phyloP scores from a whole-genome alignment of 2,329 filamentous ascomycete species.

The Shiraia bambusicola region DNA sequence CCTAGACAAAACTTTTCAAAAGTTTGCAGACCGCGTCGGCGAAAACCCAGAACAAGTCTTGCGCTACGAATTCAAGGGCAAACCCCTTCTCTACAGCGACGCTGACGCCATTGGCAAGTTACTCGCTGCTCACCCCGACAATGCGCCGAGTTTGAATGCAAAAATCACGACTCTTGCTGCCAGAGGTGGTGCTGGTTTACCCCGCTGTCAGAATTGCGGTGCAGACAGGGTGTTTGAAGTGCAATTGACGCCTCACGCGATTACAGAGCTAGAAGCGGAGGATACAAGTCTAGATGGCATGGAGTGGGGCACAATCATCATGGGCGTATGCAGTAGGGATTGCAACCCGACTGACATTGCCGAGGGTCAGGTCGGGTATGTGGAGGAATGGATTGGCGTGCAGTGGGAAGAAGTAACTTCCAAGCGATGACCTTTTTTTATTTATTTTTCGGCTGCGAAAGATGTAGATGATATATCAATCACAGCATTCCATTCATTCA shows the following conservation, averaged over 20 bases:
- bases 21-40: conserved; percentile 53
- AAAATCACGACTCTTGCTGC: conserved; percentile 33
- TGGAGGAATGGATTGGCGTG: conserved; percentile 96
- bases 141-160: conserved; percentile 23
- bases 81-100: conserved; percentile 73
- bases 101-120: conserved; percentile 71
- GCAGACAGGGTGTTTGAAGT: conserved; percentile 80
- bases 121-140: conserved; percentile 48
- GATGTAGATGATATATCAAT: too few relatives aligned
- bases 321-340: conserved; percentile 80
- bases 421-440: conserved; percentile 15
- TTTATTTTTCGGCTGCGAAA: too few relatives aligned
- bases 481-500: too few relatives aligned
- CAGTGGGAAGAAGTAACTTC: conserved; percentile 82
- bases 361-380: conserved; percentile 69
- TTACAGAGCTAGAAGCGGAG: conserved; percentile 78
- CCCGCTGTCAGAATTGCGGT: conserved; percentile 76
- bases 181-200: conserved; percentile 55
- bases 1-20: conserved; percentile 54
- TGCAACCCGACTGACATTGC: conserved; percentile 64
- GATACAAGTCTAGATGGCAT: conserved; percentile 75
- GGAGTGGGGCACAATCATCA: conserved; percentile 95
- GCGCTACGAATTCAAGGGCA: conserved; percentile 52
- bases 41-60: conserved; percentile 55
- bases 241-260: conserved; percentile 88